These are phyloP conservation scores for Diutina scorzettiae DNA, from an alignment of 1,139 yeast species.

Conservation along the genomic window DNA sequence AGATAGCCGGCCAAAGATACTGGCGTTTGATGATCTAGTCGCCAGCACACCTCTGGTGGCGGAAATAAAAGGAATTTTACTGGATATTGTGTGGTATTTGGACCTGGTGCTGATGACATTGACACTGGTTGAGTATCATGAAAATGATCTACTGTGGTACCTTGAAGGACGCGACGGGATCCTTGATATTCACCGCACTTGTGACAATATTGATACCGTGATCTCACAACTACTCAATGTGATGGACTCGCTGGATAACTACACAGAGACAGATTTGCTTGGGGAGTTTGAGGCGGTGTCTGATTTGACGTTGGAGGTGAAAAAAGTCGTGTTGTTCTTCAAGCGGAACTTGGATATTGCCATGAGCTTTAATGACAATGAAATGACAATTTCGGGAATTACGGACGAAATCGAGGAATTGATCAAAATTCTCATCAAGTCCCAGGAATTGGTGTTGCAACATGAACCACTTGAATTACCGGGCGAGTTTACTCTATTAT, in stretches of 20 bases:
- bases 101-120: not conserved
- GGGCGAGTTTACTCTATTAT: not conserved
- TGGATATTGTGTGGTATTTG: not conserved
- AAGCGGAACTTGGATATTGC: constrained; percentile 3
- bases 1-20: not conserved
- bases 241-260: not conserved
- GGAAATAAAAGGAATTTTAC: not conserved
- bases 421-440: not conserved
- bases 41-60: not conserved
- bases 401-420: constrained; percentile 1
- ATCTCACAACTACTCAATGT: not conserved
- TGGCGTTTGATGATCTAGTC: not conserved
- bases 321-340: not conserved
- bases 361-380: not conserved
- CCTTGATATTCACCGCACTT: not conserved
- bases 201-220: constrained; percentile 2
- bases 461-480: not conserved
- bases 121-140: not conserved
- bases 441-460: not conserved
- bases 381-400: not conserved
- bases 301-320: not conserved
- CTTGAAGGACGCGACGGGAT: not conserved
- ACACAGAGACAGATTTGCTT: not conserved
- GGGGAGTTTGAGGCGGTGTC: not conserved
- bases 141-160: not conserved